Evolutionary conservation across 2,329 filamentous ascomycete genomes (phyloP), one percentile per base, ranked within the genome.

Genomic region (Furcasterigmium sp.): DNA sequence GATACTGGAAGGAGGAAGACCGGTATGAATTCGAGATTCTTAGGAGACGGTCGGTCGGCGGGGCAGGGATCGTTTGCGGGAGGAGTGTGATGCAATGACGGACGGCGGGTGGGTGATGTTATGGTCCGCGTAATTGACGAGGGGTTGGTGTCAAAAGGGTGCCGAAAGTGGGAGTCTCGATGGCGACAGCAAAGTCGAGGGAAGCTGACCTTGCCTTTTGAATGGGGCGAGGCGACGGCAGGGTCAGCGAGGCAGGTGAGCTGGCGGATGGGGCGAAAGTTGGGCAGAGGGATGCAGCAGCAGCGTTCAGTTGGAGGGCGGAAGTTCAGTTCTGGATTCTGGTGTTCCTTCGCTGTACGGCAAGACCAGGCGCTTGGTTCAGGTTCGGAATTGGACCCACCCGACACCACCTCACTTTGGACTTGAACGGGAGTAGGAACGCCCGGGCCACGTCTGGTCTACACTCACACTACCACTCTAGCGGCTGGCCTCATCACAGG

Each of bases 41-140:
- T n/a, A n/a, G n/a, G 32, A 37, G 46, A 42, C 42, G 42, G 39
- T 47, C 46, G 49, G 52, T 53, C 51, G 47, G 41, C 47, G 49
- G 51, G 49, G 30, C 11, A 26, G 7, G 7, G 55, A 55, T 55
- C 50, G 56, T 53, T 51, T 52, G 56, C 50, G 42, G 32, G 32
- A 17, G 14, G 32, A 17, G 41, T 48, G 54, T 54, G 56, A 58
- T 58, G 56, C 55, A 58, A 58, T 56, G 51, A 42, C 42, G 19
- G 20, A 35, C 10, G n/a, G 20, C 21, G 39, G 30, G 18, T 14
- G 30, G 30, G n/a, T 28, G 29, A 26, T 41, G 39, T 25, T 23
- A 4, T 20, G 39, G 30, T 29, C 18, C 20, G 21, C 29, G 17
- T 21, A 11, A 13, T 19, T 13, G 30, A 34, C 26, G 25, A 21